Evolutionary conservation across 2,329 filamentous ascomycete species (phyloP), one percentile per base, ranked within the genome.

Genomic region (Sporothrix pseudoabietina): DNA sequence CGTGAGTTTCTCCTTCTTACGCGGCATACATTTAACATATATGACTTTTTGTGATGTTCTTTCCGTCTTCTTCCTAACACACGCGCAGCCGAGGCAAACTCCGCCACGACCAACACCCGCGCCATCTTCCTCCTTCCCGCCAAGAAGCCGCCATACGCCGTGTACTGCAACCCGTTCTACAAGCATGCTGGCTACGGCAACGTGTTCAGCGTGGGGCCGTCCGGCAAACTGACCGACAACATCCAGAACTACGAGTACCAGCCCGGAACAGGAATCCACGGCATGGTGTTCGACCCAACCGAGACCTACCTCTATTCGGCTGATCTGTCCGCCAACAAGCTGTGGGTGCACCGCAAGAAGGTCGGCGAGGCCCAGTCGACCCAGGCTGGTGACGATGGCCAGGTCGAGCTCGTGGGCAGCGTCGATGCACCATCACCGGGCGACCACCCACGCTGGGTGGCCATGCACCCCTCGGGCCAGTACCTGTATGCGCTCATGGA

Each of bases 81-180:
- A 16, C 72, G 44, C 70, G 76, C 78, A 94, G 91, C 90, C 74
- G 85, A 86, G 77, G 93, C 94, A 69, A 86, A 89, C 77, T 88
- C 88, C 76, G 81, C 87, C 74, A 87, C 91, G 71, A 93, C 92
- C 74, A 94, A 94, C 82, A 97, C 94, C 5, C 90, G 94, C 75
- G 94, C 94, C 78, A 97, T 97, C 82, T 97, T 97, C 84, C 87
- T 95, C 73, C 89, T 97, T 69, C 91, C 94, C 41, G 92, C 93
- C 30, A 87, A 90, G 77, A 88, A 93, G 78, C 87, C 93, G 1
- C 94, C 94, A 0, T 93, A 94, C 81, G 89, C 88, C 77, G 92
- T 97, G 75, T 97, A 97, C 83, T 92, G 92, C 81, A 96, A 96
- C 81, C 94, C 94, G 9, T 97, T 97, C 82, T 97, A 97, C 85